Evolutionary conservation across 1,284 basidiomycete species (phyloP), one percentile per base, ranked within the genome.

Genomic region (Trichosporon faecale): DNA sequence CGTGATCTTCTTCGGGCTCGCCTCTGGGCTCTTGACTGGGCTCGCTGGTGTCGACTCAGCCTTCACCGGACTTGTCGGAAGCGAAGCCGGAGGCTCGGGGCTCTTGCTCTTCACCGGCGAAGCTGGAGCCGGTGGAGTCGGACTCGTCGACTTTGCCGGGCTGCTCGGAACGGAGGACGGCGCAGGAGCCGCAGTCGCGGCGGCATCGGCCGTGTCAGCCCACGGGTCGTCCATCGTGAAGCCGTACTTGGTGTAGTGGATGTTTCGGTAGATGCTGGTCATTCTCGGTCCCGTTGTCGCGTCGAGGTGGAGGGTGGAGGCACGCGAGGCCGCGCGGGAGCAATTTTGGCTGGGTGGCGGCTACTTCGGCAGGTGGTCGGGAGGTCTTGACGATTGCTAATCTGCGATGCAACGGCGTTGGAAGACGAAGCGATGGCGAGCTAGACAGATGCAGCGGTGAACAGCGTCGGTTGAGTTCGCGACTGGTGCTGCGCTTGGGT

Each of bases 191-290:
- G 27, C 29, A 8, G 27, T 4, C 5, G 57, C 5, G 27, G 57
- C 57, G 16, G 29, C 18, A 6, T 61, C 57, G 27, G 57, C 60
- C 31, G 66, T 63, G 66, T 70, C 65, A 4, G 69, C 69, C 69
- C 69, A 70, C 35, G 69, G 69, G 49, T 68, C 67, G 61, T 68
- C 67, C 44, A 64, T 61, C 37, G 46, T 65, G 33, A 33, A 33
- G 29, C 57, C 29, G 57, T 61, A 31, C 29, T 33, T 31, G 6
- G 29, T 31, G 57, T 61, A 31, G 16, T 61, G 27, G 57, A 31
- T 61, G 57, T 31, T 33, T 29, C 57, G 57, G 57, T 61, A 31
- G 27, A 31, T 18, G 27, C 27, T n/a, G 5, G 27, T 61, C 27
- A 31, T 61, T 18, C 57, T 61, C 14, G 8, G 11, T 21, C 29